These are phyloP conservation scores for Calonectria montana DNA, from an alignment of 2,329 filamentous ascomycete species.

Conservation along the genomic window DNA sequence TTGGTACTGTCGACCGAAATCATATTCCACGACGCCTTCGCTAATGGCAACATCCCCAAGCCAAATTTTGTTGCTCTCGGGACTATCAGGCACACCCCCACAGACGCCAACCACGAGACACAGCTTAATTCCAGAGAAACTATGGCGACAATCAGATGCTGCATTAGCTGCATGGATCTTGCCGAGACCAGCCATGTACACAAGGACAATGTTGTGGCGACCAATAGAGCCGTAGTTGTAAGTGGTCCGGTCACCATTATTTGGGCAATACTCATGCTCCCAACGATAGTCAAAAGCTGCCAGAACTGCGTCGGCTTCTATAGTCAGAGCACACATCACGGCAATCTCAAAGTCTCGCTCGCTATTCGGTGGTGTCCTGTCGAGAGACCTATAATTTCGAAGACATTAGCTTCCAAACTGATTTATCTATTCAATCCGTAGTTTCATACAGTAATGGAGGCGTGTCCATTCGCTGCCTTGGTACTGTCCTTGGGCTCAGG, in stretches of 20 bases:
- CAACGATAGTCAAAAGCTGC: not conserved
- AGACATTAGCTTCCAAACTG: not conserved
- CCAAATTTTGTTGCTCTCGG: not conserved
- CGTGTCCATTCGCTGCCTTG: not conserved
- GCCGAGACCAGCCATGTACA: not conserved
- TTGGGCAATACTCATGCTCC: not conserved
- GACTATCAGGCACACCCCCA: not conserved
- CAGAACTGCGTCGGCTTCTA: not conserved
- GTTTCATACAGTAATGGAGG: not conserved
- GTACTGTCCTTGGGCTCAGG: not conserved
- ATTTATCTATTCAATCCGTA: not conserved
- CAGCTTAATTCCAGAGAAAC: not conserved
- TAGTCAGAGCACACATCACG: not conserved
- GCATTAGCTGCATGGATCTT: not conserved
- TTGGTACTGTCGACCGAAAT: not conserved
- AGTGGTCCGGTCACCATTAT: not conserved
- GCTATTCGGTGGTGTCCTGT: not conserved
- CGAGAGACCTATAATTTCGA: not conserved
- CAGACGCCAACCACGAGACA: slow-evolving; percentile 1
- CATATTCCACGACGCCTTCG: not conserved
- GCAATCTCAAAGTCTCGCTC: not conserved
- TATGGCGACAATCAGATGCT: not conserved
- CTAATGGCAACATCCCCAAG: slow-evolving; percentile 15
- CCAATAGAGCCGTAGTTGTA: not conserved
- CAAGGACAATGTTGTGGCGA: not conserved